Base-by-base conservation (phyloP, 176 grass and related monocot species). In the Aegilops sharonensis region DNA sequence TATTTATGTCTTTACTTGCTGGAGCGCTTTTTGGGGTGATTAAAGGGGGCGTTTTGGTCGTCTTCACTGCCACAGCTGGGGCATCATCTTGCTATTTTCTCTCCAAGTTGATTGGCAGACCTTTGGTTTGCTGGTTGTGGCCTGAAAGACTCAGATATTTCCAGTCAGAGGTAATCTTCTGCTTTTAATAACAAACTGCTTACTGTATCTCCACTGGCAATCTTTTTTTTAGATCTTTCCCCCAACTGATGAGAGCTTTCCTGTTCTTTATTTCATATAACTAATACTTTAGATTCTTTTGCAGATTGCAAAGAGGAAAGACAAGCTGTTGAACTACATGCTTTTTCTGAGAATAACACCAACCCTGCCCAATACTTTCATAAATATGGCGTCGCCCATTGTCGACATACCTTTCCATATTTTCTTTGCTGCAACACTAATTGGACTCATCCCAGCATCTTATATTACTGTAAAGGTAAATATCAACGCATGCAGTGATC, bases 301-400 rank as follows among this genome's bases (percentile, higher is more conserved):
- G 77, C 92, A 99, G 97, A 94, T 99, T 77, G 94, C 84, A 80
- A 94, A 94, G 75, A 92, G 91, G 82, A 96, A 87, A 87, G 94
- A 99, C 61, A 99, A 96, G 62, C 56, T 99, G 59, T 78, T 99
- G 86, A 99, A 99, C 68, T 99, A 99, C 85, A 94, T 98, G 96
- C 92, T 98, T 86, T 98, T 98, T 85, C 75, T 98, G 48, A 94
- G 96, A 91, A 99, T 99, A 91, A 99, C 97, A 72, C 97, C 97
- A 81, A 92, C 97, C 32, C 79, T 99, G 73, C 97, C 97, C 57
- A 99, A 99, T 85, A 99, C 97, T 45, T 99, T 99, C 69, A 99
- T 99, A 85, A 99, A 93, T 91, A 90, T 99, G 97, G 97, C 97
- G 11, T 99, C 97, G 75, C 92, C 97, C 8, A 99, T 99, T 88